These are phyloP conservation scores for Cystobasidium ongulense DNA, from an alignment of 768 basidiomycete species.

Conservation along the genomic window DNA sequence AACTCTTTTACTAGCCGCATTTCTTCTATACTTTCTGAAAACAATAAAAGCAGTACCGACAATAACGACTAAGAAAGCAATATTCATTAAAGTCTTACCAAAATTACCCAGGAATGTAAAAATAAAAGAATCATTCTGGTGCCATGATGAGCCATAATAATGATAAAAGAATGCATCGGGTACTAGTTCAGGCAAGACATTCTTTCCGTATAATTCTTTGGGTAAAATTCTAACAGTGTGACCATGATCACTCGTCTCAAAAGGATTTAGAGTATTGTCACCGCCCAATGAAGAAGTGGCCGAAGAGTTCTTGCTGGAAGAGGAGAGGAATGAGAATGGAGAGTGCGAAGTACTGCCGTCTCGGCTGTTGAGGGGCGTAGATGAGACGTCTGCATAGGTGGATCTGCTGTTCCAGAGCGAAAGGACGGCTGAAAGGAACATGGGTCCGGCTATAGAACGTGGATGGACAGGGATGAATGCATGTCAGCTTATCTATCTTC, in stretches of 20 bases:
- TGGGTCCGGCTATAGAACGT: conserved; percentile 79
- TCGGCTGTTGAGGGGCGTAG: background rate
- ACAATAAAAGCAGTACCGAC: conserved; percentile 13
- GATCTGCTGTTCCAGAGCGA: conserved; percentile 56
- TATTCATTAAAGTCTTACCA: conserved; percentile 3
- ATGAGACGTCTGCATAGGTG: background rate
- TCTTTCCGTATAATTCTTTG: conserved; percentile 93
- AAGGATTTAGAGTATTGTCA: background rate
- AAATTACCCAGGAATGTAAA: conserved; percentile 62
- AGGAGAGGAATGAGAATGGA: background rate
- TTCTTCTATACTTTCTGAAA: background rate
- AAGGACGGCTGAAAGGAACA: conserved; percentile 94
- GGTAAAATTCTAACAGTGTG: conserved; percentile 76
- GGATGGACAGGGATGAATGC: background rate
- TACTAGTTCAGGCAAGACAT: background rate
- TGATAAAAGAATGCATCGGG: conserved; percentile 89
- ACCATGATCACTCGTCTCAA: background rate
- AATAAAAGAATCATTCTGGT: conserved; percentile 88
- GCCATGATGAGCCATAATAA: conserved; percentile 95
- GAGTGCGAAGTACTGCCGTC: background rate
- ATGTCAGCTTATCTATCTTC: no score
- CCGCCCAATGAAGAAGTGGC: conserved; percentile 28
- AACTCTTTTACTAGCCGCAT: background rate
- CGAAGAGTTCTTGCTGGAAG: background rate
- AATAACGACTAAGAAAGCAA: background rate